Base-by-base conservation (phyloP, 768 basidiomycete species). In the Rhizopogon sp. region DNA sequence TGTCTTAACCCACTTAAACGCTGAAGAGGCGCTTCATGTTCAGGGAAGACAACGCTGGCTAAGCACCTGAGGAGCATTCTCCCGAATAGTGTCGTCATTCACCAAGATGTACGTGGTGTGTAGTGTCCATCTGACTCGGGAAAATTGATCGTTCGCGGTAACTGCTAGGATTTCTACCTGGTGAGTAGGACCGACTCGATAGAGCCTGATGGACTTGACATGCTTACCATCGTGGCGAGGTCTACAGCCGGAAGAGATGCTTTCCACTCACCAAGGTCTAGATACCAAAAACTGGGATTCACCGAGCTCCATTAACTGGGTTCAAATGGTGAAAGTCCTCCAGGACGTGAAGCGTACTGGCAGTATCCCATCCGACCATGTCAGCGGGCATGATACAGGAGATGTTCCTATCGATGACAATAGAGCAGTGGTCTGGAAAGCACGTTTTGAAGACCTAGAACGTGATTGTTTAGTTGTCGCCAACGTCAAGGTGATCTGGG, bases 11-110 rank as follows among this genome's bases (percentile, higher is more conserved):
- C 25, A 37, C 56, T 33, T 58, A 11, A 50, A 37, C 0, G 7
- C 25, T 54, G 25, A 44, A 93, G 93, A 29, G 95, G 95, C 8
- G 88, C 93, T 5, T 90, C 92, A 22, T 96, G 93, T 70, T 93
- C 88, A 0, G 95, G 96, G 16, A 98, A 98, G 76, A 98, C 96
- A 2, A 93, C 94, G 0, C 80, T 98, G n/a, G 93, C 94, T 31
- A 97, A 97, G 69, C 90, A 94, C 67, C 77, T 98, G 50, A 77
- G 76, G 20, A 68, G 70, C 4, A 84, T 90, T 52, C 70, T 96
- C 31, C 90, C 93, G 0, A 76, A 84, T 61, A 88, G 90, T 53
- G 76, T 90, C 41, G 89, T 95, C 57, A 79, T 98, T 49, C 93
- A 96, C 70, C 92, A 97, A 70, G 96, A 98, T 73, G 90, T 92